phyloP scores from a whole-genome alignment of 176 grass and related monocot genomes.

The Triticum urartu region DNA sequence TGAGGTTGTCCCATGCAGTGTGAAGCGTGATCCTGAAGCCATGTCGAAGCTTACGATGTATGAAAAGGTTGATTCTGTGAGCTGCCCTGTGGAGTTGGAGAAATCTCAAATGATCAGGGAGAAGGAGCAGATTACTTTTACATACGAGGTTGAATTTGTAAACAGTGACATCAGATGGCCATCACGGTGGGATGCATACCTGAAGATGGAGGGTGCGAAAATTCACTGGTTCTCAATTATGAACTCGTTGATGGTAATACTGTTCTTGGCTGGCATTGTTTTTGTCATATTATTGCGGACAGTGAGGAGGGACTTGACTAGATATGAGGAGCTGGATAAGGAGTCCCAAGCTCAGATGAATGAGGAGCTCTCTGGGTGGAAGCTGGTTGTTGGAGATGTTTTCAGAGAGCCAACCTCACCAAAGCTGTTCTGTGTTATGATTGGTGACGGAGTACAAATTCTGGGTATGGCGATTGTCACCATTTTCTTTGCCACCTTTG shows the following conservation, averaged over 20 bases:
- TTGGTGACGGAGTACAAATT: slow-evolving; percentile 84
- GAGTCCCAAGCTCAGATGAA: slow-evolving; percentile 91
- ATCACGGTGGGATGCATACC: slow-evolving; percentile 81
- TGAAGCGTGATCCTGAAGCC: slow-evolving; percentile 58
- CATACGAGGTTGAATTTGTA: slow-evolving; percentile 85
- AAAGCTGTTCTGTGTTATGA: slow-evolving; percentile 77
- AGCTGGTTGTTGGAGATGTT: slow-evolving; percentile 87
- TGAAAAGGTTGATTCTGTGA: slow-evolving; percentile 56
- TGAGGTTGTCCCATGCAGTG: slow-evolving; percentile 76
- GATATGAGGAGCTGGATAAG: slow-evolving; percentile 83
- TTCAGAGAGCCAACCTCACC: slow-evolving; percentile 79
- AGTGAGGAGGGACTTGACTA: slow-evolving; percentile 77
- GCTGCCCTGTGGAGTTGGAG: slow-evolving; percentile 66
- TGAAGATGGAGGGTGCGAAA: slow-evolving; percentile 84
- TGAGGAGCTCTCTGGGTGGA: slow-evolving; percentile 89
- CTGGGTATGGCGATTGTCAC: slow-evolving; percentile 79
- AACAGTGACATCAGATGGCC: slow-evolving; percentile 89
- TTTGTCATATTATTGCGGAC: slow-evolving; percentile 91
- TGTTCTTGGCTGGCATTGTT: slow-evolving; percentile 84
- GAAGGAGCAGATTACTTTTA: slow-evolving; percentile 71
- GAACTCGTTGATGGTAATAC: slow-evolving; percentile 90
- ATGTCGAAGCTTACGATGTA: slow-evolving; percentile 73
- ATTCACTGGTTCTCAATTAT: slow-evolving; percentile 96
- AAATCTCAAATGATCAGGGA: slow-evolving; percentile 73
- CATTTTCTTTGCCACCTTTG: slow-evolving; percentile 82